Conservation (phyloP, 148 eudicot genomes). For the Rhododendron ovatum region DNA sequence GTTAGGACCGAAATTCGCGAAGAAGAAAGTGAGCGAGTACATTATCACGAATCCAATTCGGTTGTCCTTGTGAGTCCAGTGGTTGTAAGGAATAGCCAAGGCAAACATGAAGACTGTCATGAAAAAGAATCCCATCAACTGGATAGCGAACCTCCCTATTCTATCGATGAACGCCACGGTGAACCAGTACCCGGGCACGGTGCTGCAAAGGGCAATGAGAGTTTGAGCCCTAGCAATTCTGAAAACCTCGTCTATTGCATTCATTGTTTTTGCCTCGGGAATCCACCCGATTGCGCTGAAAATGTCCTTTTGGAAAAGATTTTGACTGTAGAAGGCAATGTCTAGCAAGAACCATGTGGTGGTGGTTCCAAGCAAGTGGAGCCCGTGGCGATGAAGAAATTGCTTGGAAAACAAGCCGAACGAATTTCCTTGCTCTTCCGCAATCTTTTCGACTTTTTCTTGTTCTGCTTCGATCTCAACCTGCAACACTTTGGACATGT, state of each 20-base stretch:
- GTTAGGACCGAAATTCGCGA: slow-evolving; percentile 65
- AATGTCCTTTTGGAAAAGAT: slow-evolving; percentile 65
- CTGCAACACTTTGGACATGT: slow-evolving; percentile 49
- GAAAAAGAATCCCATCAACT: slow-evolving; percentile 46
- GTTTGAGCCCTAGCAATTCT: slow-evolving; percentile 60
- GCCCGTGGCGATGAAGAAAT: slow-evolving; percentile 48
- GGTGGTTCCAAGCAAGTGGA: slow-evolving; percentile 51
- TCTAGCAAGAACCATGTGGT: slow-evolving; percentile 67
- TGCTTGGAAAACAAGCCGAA: slow-evolving; percentile 54
- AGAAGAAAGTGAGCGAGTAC: slow-evolving; percentile 60
- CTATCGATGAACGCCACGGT: slow-evolving; percentile 49
- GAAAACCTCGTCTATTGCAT: slow-evolving; percentile 43
- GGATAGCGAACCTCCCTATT: slow-evolving; percentile 56
- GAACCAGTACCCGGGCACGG: slow-evolving; percentile 74
- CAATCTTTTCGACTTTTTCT: slow-evolving; percentile 10
- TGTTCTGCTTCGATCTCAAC: slow-evolving; percentile 32
- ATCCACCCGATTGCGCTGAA: slow-evolving; percentile 66
- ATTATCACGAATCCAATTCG: slow-evolving; percentile 50
- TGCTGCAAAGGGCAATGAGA: slow-evolving; percentile 52
- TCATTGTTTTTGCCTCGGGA: slow-evolving; percentile 45
- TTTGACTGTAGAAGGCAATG: slow-evolving; percentile 64
- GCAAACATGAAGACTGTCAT: slow-evolving; percentile 64
- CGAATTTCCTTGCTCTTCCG: neutral
- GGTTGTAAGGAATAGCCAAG: slow-evolving; percentile 43
- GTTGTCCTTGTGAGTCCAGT: slow-evolving; percentile 50